Base-by-base conservation (phyloP, 176 grass and related monocot genomes). In the Triticum turgidum region DNA sequence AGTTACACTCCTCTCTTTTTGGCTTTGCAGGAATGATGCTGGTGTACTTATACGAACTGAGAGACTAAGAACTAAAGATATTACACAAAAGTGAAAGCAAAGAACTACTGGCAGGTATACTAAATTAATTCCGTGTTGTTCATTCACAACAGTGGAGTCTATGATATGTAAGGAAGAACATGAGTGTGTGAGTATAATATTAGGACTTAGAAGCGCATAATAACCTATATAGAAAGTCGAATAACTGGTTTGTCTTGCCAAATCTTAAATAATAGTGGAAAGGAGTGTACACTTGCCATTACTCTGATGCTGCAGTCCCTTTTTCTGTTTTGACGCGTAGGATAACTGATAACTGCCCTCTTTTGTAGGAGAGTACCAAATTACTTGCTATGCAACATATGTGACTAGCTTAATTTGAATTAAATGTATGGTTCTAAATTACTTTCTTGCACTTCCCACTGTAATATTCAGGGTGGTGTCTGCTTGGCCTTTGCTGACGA, bases 401-500 rank as follows among this genome's bases (percentile, higher is more conserved):
- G 24, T 27, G 68, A 47, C 5, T 75, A 81, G n/a, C n/a, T 84
- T 69, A 2, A 9, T 75, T 90, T 75, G 7, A 18, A 41, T 77
- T 27, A 67, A 73, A 91, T 49, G 59, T 42, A 17, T 29, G 7
- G 27, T 17, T 70, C 15, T 81, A 18, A 54, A 54, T 54, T 54
- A 54, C 51, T 17, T 70, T 77, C 61, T 47, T 82, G 71, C 78
- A 71, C 20, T 77, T 70, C 58, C 42, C 64, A 78, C 22, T 58
- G 59, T 54, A 25, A 38, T 51, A 78, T 68, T 86, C 81, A 99
- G 97, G 97, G 97, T 82, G 97, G 97, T 21, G 97, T 99, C 42
- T 99, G 97, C 68, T 76, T 99, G 80, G 97, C 97, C 35, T 99
- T 99, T 80, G 94, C 97, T 1, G 97, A 99, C 78, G 97, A 97